These are phyloP conservation scores for Jacaranda copaia DNA, from an alignment of 257 asterid genomes.

Conservation along the genomic window DNA sequence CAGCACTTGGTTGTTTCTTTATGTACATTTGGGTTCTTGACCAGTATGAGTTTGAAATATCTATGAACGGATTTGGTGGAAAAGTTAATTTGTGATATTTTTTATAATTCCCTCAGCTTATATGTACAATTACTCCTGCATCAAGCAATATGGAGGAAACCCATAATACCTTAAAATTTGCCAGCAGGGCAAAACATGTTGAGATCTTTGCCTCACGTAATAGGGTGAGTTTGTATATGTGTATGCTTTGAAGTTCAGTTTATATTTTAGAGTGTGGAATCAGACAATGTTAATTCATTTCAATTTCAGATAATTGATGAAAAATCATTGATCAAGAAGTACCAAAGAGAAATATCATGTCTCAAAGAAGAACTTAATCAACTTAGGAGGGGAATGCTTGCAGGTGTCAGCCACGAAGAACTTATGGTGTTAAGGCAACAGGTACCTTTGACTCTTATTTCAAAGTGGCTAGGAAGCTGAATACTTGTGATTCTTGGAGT, in stretches of 20 bases:
- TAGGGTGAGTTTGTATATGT: conserved; percentile 61
- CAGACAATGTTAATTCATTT: conserved; percentile 12
- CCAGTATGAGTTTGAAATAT: conserved; percentile 12
- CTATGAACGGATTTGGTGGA: conserved; percentile 21
- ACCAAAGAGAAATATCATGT: conserved; percentile 88
- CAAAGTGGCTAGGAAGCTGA: neutral
- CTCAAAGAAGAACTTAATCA: conserved; percentile 93
- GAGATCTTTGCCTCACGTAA: conserved; percentile 95
- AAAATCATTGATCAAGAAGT: conserved; percentile 94
- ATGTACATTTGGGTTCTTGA: conserved; percentile 22
- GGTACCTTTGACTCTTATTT: conserved; percentile 49
- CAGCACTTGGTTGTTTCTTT: conserved; percentile 36
- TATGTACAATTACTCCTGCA: conserved; percentile 97
- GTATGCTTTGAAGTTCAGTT: conserved; percentile 23
- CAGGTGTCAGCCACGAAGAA: conserved; percentile 87
- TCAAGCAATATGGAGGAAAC: conserved; percentile 97
- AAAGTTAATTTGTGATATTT: conserved; percentile 6
- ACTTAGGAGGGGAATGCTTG: conserved; percentile 82
- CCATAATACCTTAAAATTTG: conserved; percentile 94
- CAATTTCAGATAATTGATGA: conserved; percentile 90
- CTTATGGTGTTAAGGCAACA: conserved; percentile 74
- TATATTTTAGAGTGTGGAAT: conserved; percentile 27
- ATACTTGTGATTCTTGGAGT: neutral
- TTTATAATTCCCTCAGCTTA: conserved; percentile 61
- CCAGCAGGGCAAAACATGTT: conserved; percentile 98